Evolutionary conservation across 2,329 filamentous ascomycete species (phyloP).

Genomic region (Penicillium sp.): DNA sequence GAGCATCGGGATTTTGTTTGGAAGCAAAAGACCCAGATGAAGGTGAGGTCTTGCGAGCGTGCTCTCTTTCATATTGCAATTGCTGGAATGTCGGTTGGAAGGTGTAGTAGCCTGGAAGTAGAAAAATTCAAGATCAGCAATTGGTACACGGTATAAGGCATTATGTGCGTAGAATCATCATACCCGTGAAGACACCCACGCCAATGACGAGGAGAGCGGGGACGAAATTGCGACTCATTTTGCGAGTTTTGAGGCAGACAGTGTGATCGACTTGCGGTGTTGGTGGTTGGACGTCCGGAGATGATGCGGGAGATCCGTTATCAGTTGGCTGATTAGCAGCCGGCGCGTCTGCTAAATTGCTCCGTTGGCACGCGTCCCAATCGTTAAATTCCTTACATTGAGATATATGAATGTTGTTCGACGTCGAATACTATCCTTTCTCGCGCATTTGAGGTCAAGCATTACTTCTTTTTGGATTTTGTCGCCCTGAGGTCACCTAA

Average conservation of each 20-base stretch:
- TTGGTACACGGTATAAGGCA: background rate
- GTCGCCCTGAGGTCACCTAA: constrained; percentile 14
- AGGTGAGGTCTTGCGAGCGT: constrained; percentile 11
- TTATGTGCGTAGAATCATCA: background rate
- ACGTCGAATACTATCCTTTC: background rate
- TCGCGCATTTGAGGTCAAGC: constrained; percentile 1
- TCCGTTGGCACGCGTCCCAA: constrained; percentile 6
- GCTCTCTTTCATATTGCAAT: constrained; percentile 33
- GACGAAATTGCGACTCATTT: constrained; percentile 41
- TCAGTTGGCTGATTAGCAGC: constrained; percentile 23
- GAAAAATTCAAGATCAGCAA: constrained; percentile 17
- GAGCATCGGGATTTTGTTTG: constrained; percentile 1
- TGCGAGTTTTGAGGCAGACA: constrained; percentile 1
- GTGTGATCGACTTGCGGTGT: background rate
- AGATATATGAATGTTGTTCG: background rate
- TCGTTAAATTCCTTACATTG: background rate
- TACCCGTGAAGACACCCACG: constrained; percentile 44
- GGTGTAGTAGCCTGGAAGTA: constrained; percentile 41
- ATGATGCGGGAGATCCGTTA: constrained; percentile 21
- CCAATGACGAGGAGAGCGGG: constrained; percentile 40
- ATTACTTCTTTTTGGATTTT: background rate
- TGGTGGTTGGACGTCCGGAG: constrained; percentile 16
- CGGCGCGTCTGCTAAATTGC: constrained; percentile 27
- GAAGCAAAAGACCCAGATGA: background rate
- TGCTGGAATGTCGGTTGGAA: constrained; percentile 45